A percentile compares a stretch with the other conserved stretches of the same genome.
These are phyloP conservation scores for Erigeron canadensis DNA, from an alignment of 129 eudicot species.

Conservation along the genomic window DNA sequence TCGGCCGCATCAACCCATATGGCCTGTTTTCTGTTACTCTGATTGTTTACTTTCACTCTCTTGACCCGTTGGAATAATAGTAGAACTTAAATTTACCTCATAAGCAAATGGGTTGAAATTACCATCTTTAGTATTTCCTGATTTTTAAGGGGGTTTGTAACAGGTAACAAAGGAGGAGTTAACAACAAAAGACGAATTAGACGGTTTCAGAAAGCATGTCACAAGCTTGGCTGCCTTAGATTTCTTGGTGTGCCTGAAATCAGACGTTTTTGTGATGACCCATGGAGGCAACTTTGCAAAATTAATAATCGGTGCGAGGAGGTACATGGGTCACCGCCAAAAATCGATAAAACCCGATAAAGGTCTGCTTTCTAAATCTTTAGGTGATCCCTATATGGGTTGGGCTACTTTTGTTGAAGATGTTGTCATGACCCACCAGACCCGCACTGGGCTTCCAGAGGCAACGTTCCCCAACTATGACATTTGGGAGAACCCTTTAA, in stretches of 20 bases:
- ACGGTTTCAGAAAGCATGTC: constrained; percentile 86
- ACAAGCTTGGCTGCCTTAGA: constrained; percentile 98
- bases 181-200: constrained; percentile 75
- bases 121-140: not conserved
- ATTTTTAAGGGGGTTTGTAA: constrained; percentile 13
- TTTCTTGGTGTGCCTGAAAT: constrained; percentile 89
- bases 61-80: not conserved
- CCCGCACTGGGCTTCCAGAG: constrained; percentile 90
- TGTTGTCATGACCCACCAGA: constrained; percentile 82
- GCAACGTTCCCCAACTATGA: constrained; percentile 94
- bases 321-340: constrained; percentile 82
- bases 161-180: constrained; percentile 97
- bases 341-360: constrained; percentile 95
- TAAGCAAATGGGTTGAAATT: not conserved
- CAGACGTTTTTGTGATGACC: constrained; percentile 97
- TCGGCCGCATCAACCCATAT: too few relatives aligned
- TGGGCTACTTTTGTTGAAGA: constrained; percentile 98
- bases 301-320: constrained; percentile 70
- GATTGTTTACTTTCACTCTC: too few relatives aligned
- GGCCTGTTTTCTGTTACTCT: too few relatives aligned
- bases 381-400: constrained; percentile 99
- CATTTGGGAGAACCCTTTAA: constrained; percentile 96
- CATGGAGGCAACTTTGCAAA: constrained; percentile 98
- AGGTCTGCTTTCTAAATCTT: constrained; percentile 85
- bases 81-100: not conserved